Base-by-base conservation (phyloP, 2,329 filamentous ascomycete species). In the Xylaria sp. region DNA sequence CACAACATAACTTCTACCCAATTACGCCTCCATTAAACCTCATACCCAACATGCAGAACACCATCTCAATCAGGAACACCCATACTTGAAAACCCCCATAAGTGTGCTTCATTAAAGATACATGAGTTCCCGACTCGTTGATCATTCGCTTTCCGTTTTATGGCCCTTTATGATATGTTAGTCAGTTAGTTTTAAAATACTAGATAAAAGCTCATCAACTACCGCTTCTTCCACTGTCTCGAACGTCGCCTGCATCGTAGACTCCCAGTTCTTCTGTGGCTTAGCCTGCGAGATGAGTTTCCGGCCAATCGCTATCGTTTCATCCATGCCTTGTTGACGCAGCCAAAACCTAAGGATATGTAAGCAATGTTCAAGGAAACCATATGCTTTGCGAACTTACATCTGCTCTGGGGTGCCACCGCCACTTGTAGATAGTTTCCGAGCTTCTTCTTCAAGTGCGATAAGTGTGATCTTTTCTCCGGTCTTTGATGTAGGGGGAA, bases 381-480 rank as follows among this genome's bases (percentile, higher is more conserved):
- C 26, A 38, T 36, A n/a, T 26, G n/a, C 10, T 20, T 17, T 36
- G 20, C 49, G 46, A 10, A 74, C 84, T 80, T 76, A 87, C 83
- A 80, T 71, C 70, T 89, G 83, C 69, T 88, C 87, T 1, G 86
- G 82, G 3, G 82, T 82, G 11, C 36, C 36, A 44, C 83, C 83
- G 38, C 84, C 85, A 10, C 77, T 79, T 10, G 83, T 79, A 1
- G 86, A 88, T n/a, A 83, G 78, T 63, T 81, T 77, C 28, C 86
- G 83, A 1, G 87, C 87, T 70, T 89, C 87, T 60, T 89, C 91
- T 77, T 94, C 91, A 0, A 94, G 81, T 6, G 83, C 85, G 70
- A 83, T 85, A 36, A 88, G 83, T 3, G 88, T 92, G 67, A 93
- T 92, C 76, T 88, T 88, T 73, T 90, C 88, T 11, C 84, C 86